Conservation (phyloP, 2,329 filamentous ascomycete genomes). For the Lachnellula suecica region DNA sequence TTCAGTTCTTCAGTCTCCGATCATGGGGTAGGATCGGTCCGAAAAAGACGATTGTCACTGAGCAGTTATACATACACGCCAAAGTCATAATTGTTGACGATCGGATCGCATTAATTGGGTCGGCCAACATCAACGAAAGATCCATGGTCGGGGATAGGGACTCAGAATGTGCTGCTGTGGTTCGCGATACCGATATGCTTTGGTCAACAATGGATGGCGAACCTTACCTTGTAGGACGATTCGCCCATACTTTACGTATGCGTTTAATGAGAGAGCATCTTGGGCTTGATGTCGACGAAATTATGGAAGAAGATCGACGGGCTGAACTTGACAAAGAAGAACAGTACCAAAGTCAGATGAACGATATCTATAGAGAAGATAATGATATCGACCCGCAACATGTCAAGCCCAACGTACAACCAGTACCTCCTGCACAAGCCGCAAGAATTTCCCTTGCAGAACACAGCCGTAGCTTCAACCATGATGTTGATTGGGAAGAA, state of each 20-base stretch:
- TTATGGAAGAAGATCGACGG: constrained; percentile 75
- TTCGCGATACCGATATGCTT: constrained; percentile 91
- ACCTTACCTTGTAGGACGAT: constrained; percentile 86
- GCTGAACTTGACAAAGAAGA: constrained; percentile 59
- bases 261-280: constrained; percentile 96
- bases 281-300: constrained; percentile 90
- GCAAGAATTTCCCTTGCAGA: constrained; percentile 49
- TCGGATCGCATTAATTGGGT: constrained; percentile 88
- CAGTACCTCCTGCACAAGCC: constrained; percentile 49
- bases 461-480: constrained; percentile 68
- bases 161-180: constrained; percentile 86
- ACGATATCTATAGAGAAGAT: constrained; percentile 58
- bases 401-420: constrained; percentile 13
- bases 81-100: constrained; percentile 98
- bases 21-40: constrained; percentile 90
- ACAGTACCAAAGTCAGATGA: constrained; percentile 58
- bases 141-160: constrained; percentile 92
- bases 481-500: constrained; percentile 56
- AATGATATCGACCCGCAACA: constrained; percentile 18
- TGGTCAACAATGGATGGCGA: constrained; percentile 88
- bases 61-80: constrained; percentile 97
- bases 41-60: constrained; percentile 80
- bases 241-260: constrained; percentile 89
- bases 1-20: constrained; percentile 89
- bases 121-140: constrained; percentile 97